Conservation (phyloP, 805 yeast genomes). For the Hanseniaspora occidentalis region DNA sequence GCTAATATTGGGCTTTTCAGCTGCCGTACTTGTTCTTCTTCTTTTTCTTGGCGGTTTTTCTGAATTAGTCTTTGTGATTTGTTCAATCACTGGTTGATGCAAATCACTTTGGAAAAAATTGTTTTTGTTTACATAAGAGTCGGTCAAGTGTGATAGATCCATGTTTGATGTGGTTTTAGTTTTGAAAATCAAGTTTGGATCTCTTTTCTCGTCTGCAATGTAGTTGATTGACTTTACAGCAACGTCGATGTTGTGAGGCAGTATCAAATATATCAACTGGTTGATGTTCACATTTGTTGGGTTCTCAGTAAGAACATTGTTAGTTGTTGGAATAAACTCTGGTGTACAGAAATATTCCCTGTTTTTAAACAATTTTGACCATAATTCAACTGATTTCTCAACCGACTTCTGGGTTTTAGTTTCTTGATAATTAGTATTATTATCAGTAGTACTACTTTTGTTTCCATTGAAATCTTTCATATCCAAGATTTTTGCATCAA, state of each 20-base stretch:
- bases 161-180: not conserved
- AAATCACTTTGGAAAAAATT: not conserved
- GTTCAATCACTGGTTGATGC: not conserved
- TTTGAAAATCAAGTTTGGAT: not conserved
- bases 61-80: not conserved
- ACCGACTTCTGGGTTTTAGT: not conserved
- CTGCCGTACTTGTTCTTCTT: not conserved
- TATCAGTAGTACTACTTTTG: not conserved
- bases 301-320: constrained; percentile 1
- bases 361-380: not conserved
- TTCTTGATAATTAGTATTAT: not conserved
- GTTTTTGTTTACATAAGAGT: not conserved
- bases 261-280: constrained; percentile 8
- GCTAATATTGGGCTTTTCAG: no score
- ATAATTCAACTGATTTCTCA: not conserved
- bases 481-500: constrained; percentile 1
- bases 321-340: constrained; percentile 3
- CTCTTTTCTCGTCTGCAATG: not conserved
- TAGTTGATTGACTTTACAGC: constrained; percentile 7
- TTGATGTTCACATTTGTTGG: constrained; percentile 8
- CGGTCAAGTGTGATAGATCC: not conserved
- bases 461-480: not conserved
- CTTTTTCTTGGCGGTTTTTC: not conserved
- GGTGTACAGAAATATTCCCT: constrained; percentile 3
- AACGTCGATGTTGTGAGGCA: constrained; percentile 7